phyloP scores from a whole-genome alignment of 2,329 filamentous ascomycete species.

The Cordyceps farinosa region DNA sequence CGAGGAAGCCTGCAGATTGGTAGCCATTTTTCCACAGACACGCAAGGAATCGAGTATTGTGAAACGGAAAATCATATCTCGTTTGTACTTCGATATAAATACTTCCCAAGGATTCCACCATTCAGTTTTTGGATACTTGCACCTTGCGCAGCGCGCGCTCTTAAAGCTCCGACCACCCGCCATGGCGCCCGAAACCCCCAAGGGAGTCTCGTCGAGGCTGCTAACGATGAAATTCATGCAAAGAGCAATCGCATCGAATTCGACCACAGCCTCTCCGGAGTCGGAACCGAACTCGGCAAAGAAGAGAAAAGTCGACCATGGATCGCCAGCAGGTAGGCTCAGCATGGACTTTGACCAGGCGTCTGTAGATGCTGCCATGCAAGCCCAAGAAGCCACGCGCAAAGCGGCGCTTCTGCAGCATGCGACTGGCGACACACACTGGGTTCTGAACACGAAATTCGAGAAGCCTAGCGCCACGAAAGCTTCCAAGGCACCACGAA shows the following conservation, averaged over 20 bases:
- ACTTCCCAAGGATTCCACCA: too few species aligned
- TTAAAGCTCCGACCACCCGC: neutral
- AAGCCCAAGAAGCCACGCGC: slow-evolving; percentile 64
- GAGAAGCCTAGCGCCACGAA: slow-evolving; percentile 25
- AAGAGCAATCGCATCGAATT: slow-evolving; percentile 65
- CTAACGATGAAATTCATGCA: slow-evolving; percentile 99
- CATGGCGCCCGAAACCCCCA: slow-evolving; percentile 53
- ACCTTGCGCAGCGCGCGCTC: slow-evolving; percentile 7
- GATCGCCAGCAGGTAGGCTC: slow-evolving; percentile 35
- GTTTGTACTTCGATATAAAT: neutral
- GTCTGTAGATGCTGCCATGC: slow-evolving; percentile 60
- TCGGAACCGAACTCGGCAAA: slow-evolving; percentile 56
- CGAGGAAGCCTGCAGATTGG: neutral
- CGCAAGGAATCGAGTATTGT: neutral
- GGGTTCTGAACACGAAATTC: slow-evolving; percentile 60
- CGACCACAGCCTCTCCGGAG: slow-evolving; percentile 42
- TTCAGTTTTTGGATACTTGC: neutral
- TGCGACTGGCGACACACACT: slow-evolving; percentile 67
- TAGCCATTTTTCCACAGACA: neutral
- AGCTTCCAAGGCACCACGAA: slow-evolving; percentile 39
- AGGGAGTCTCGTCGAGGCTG: slow-evolving; percentile 79
- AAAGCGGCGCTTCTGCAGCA: slow-evolving; percentile 59
- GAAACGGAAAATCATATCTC: neutral
- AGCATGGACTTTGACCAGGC: slow-evolving; percentile 49
- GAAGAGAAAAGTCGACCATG: slow-evolving; percentile 52